A percentile compares a stretch with the other conserved stretches of the same genome.
Conservation (phyloP, 108 stramenopile genomes). For the Chaetoceros tenuissimus region DNA sequence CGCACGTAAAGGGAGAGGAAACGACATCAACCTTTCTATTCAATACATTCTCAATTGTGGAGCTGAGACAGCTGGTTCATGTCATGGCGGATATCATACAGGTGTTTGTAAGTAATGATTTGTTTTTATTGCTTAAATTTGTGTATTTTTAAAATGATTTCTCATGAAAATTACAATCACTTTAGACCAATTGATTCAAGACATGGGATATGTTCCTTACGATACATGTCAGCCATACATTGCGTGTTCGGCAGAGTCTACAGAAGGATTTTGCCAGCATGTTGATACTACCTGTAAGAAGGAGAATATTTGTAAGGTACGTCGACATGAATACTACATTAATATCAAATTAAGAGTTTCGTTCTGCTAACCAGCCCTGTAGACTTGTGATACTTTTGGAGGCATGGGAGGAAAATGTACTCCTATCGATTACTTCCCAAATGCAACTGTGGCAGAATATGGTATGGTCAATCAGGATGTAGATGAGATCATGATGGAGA, state of each 20-base stretch:
- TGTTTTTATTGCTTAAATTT: background rate
- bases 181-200: slow-evolving; percentile 50
- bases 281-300: slow-evolving; percentile 69
- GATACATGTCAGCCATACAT: slow-evolving; percentile 76
- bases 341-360: background rate
- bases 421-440: slow-evolving; percentile 67
- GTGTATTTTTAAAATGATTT: background rate
- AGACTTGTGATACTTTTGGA: slow-evolving; percentile 76
- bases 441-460: slow-evolving; percentile 88
- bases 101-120: slow-evolving; percentile 12
- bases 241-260: slow-evolving; percentile 69
- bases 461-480: slow-evolving; percentile 62
- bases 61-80: slow-evolving; percentile 61
- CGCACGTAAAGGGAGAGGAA: slow-evolving; percentile 40
- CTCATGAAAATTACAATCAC: background rate
- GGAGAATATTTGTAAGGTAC: slow-evolving; percentile 67
- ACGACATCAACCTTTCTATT: slow-evolving; percentile 69
- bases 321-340: too few relatives aligned
- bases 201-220: slow-evolving; percentile 51
- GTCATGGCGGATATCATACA: slow-evolving; percentile 81
- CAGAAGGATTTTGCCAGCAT: slow-evolving; percentile 69
- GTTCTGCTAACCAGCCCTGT: too few relatives aligned
- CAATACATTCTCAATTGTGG: slow-evolving; percentile 86
- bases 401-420: slow-evolving; percentile 54
- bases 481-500: slow-evolving; percentile 67